Base-by-base conservation (phyloP, 257 asterid species). In the Penstemon barbatus region DNA sequence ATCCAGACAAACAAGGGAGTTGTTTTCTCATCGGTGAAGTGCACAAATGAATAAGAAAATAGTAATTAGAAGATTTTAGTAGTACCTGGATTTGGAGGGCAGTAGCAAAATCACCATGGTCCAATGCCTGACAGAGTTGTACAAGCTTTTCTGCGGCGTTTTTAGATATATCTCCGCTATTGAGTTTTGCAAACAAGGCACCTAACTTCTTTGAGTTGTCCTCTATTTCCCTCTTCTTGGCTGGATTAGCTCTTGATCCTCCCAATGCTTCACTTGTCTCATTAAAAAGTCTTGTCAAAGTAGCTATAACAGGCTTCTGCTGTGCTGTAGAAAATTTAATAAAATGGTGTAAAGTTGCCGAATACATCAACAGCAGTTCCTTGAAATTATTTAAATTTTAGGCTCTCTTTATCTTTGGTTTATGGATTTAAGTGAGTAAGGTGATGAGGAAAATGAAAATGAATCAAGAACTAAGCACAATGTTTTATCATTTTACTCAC, bases 211-310 rank as follows among this genome's bases (percentile, higher is more conserved):
- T 93, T 44, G 99, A 90, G 76, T 87, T 93, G 75, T 93, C 99
- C 70, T 93, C 97, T 55, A 93, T 93, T 79, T 93, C 99, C 71
- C 96, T 86, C 80, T 81, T 90, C 91, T 85, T 90, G 37, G 92
- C 90, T 15, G 99, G 92, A 83, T 85, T 85, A 67, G 98, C 98
- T 10, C 89, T 87, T 58, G 88, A 15, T 44, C 99, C 99, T 56
- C 99, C 99, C 79, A 90, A 70, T 45, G 89, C 94, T 85, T 88
- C 97, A 10, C 86, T 82, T 57, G 97, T 93, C 85, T 93, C 99
- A 2, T 87, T 85, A 73, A 88, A 93, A 59, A 93, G 95, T 71
- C 96, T 80, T 7, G 92, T 88, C 82, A 93, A 81, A 69, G 95
- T 90, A 69, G 87, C 85, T 63, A 93, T 85, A 57, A 90, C 96